phyloP scores from a whole-genome alignment of 257 asterid species.

The Knoxia roxburghii region DNA sequence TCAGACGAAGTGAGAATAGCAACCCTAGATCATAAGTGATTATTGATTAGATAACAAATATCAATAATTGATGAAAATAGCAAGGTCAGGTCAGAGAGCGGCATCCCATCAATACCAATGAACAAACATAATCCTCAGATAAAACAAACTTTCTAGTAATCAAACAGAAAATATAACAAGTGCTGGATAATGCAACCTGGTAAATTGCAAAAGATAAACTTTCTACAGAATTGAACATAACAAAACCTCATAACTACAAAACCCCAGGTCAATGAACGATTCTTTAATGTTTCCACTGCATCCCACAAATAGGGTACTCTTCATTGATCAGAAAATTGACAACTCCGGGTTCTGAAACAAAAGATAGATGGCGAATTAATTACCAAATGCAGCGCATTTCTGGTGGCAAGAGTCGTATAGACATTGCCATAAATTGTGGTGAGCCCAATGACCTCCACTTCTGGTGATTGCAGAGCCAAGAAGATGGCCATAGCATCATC shows the following conservation, averaged over 20 bases:
- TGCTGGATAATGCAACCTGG: background rate
- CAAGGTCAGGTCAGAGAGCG: too few species aligned
- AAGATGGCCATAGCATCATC: conserved; percentile 99
- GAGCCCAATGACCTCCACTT: conserved; percentile 87
- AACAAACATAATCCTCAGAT: background rate
- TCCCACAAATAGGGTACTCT: background rate
- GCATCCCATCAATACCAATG: background rate
- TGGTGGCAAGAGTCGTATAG: conserved; percentile 92
- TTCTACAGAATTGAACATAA: too few species aligned
- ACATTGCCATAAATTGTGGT: conserved; percentile 93
- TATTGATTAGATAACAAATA: background rate
- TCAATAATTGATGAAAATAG: background rate
- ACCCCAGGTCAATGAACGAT: too few species aligned
- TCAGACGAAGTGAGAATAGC: background rate
- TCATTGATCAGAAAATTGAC: background rate
- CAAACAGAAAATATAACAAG: too few species aligned
- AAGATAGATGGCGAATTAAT: background rate
- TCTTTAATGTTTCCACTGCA: background rate
- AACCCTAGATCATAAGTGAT: background rate
- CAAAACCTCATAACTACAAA: too few species aligned
- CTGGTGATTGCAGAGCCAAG: conserved; percentile 93
- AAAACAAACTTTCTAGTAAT: too few species aligned
- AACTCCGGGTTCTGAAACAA: background rate
- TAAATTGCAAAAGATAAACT: background rate
- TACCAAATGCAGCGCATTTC: conserved; percentile 96